Evolutionary conservation across 306 rosid species (phyloP), one percentile per base, ranked within the genome.

Genomic region (Rosa persica): DNA sequence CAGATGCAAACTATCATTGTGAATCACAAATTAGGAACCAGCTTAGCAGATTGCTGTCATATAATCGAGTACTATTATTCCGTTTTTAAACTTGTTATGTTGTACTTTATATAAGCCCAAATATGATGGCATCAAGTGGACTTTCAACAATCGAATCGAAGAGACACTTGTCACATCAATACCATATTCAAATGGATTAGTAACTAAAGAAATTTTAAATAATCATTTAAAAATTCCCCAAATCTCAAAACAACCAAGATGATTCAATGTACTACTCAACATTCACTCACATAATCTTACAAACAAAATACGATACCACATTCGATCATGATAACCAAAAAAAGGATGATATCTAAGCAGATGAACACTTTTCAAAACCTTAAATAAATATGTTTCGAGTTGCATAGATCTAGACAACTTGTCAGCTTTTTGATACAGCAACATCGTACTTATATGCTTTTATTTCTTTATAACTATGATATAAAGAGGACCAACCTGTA

Each of bases 401-500:
- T 61, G 67, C 9, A 12, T 47, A 47, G 52, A 51, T 51, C 20
- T 51, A 6, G 70, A 15, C 22, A 65, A 65, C 23, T 15, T 65
- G 23, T 38, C 70, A 17, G 4, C 70, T 16, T 15, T 62, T 27
- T 13, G 43, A 62, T 62, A 62, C 43, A 62, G 42, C n/a, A 15
- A 17, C 46, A 65, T 65, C 6, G 12, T 12, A 62, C 36, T 27
- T 62, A 13, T 27, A 60, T 25, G 39, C 17, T 60, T 11, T 4
- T 25, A 39, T 54, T 39, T 39, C 62, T 74, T 10, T 25, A 16
- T 46, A 71, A 27, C 22, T n/a, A n/a, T 44, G 20, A 23, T 27
- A 4, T 40, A 46, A 1, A 44, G 4, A 20, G 43, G 40, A 66
- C 78, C 1, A 49, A 92, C 98, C 98, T 92, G 97, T 76, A 95